These are phyloP conservation scores for Oenanthe sinensis DNA, from an alignment of 129 eudicot genomes.

Conservation along the genomic window DNA sequence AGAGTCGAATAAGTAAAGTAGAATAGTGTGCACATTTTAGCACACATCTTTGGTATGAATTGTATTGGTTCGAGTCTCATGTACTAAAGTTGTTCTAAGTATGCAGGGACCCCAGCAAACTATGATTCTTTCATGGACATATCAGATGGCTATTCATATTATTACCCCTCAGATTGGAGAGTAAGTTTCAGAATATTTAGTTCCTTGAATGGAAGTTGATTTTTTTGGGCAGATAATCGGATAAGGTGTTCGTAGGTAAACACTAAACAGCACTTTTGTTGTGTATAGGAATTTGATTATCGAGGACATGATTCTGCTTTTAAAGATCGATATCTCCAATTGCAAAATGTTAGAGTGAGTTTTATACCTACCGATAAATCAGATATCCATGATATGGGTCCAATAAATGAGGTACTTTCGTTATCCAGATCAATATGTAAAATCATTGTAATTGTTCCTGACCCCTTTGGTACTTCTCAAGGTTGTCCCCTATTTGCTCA, in stretches of 20 bases:
- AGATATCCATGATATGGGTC: slow-evolving; percentile 80
- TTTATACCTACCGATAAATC: slow-evolving; percentile 76
- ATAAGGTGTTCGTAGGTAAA: not conserved
- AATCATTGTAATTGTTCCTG: not conserved
- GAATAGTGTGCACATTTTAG: not conserved
- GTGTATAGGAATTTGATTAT: slow-evolving; percentile 66
- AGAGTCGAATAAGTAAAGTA: not conserved
- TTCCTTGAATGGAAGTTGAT: not conserved
- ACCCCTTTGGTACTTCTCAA: slow-evolving; percentile 8
- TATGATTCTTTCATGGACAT: slow-evolving; percentile 59
- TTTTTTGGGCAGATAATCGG: not conserved
- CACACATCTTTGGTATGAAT: not conserved
- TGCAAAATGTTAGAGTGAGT: slow-evolving; percentile 89
- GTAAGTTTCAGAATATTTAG: slow-evolving; percentile 29
- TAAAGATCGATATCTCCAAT: slow-evolving; percentile 68
- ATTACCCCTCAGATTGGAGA: slow-evolving; percentile 89
- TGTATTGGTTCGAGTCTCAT: slow-evolving; percentile 3
- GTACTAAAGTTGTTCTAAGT: slow-evolving; percentile 6
- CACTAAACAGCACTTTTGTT: not conserved
- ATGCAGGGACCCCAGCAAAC: slow-evolving; percentile 56
- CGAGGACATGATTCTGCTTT: slow-evolving; percentile 93
- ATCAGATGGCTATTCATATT: slow-evolving; percentile 76
- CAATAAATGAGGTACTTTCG: slow-evolving; percentile 47
- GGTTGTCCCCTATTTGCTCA: slow-evolving; percentile 53
- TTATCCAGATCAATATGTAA: not conserved